Percentiles rank a stretch among this genome's conserved stretches.
These are phyloP conservation scores for Neonectria ditissima DNA, from an alignment of 2,329 filamentous ascomycete genomes.

Conservation along the genomic window DNA sequence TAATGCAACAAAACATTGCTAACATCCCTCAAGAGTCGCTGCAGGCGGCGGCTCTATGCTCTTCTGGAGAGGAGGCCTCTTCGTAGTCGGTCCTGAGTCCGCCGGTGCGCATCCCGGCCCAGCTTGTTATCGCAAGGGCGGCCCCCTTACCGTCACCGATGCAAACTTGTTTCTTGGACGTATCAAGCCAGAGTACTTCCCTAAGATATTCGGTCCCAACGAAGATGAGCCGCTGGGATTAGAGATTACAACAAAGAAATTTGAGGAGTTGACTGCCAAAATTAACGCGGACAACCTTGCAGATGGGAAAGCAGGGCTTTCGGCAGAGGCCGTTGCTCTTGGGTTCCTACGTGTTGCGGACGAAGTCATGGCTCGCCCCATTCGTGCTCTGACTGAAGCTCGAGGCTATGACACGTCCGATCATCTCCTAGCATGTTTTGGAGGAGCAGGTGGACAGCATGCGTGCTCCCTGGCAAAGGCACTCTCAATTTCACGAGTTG, in stretches of 20 bases:
- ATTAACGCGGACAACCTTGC: conserved; percentile 54
- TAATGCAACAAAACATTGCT: background rate
- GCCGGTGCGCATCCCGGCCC: conserved; percentile 78
- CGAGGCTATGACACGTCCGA: conserved; percentile 51
- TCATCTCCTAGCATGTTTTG: conserved; percentile 52
- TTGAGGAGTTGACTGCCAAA: conserved; percentile 54
- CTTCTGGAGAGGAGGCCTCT: conserved; percentile 78
- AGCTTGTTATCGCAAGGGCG: conserved; percentile 79
- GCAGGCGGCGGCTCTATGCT: conserved; percentile 79
- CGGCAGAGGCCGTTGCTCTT: conserved; percentile 51
- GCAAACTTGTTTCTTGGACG: conserved; percentile 77
- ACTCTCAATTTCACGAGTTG: conserved; percentile 53
- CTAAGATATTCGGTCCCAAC: conserved; percentile 77
- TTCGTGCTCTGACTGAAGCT: conserved; percentile 51
- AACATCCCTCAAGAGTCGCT: conserved; percentile 62
- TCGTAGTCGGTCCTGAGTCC: conserved; percentile 79
- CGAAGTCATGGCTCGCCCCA: conserved; percentile 52
- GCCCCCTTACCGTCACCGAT: conserved; percentile 78
- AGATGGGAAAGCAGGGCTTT: conserved; percentile 45
- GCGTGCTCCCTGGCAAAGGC: conserved; percentile 55
- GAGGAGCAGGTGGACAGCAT: conserved; percentile 54
- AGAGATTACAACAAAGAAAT: conserved; percentile 54
- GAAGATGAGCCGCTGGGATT: conserved; percentile 67
- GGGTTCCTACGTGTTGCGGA: conserved; percentile 54
- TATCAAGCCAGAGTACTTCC: conserved; percentile 72